These are phyloP conservation scores for Amauroascus niger DNA, from an alignment of 2,329 filamentous ascomycete species.

Conservation along the genomic window DNA sequence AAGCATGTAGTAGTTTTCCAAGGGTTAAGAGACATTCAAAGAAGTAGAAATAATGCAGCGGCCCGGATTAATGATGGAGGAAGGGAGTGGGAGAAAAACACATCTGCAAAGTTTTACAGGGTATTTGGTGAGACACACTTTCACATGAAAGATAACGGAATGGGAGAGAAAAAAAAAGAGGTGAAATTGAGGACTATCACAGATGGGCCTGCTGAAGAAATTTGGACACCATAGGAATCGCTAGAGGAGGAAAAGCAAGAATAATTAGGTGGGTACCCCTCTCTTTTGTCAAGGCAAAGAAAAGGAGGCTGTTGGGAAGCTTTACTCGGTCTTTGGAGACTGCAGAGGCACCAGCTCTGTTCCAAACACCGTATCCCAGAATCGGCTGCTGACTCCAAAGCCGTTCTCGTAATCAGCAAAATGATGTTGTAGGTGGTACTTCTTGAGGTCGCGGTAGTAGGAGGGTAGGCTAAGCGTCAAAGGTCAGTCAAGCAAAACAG, in stretches of 20 bases:
- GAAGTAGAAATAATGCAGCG: no score
- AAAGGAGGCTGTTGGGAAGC: not conserved
- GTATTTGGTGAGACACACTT: not conserved
- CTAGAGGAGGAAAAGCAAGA: not conserved
- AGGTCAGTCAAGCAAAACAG: not conserved
- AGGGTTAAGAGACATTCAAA: no score
- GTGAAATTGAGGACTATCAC: not conserved
- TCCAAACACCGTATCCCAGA: constrained; percentile 90
- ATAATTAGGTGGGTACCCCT: not conserved
- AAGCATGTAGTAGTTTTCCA: no score
- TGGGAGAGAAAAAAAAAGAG: no score
- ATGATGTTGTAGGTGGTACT: constrained; percentile 93
- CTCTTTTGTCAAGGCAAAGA: not conserved
- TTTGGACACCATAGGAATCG: not conserved
- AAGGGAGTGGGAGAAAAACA: no score
- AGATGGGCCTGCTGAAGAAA: not conserved
- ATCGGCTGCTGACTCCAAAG: constrained; percentile 89
- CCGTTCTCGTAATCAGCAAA: constrained; percentile 97
- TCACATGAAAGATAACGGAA: not conserved
- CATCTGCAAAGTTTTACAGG: not conserved
- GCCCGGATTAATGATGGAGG: no score
- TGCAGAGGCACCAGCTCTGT: constrained; percentile 57
- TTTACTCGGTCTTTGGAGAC: constrained; percentile 29
- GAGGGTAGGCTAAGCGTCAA: constrained; percentile 53
- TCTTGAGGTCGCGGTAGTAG: constrained; percentile 89